phyloP scores from a whole-genome alignment of 2,329 filamentous ascomycete genomes.

The Fusarium sp. region DNA sequence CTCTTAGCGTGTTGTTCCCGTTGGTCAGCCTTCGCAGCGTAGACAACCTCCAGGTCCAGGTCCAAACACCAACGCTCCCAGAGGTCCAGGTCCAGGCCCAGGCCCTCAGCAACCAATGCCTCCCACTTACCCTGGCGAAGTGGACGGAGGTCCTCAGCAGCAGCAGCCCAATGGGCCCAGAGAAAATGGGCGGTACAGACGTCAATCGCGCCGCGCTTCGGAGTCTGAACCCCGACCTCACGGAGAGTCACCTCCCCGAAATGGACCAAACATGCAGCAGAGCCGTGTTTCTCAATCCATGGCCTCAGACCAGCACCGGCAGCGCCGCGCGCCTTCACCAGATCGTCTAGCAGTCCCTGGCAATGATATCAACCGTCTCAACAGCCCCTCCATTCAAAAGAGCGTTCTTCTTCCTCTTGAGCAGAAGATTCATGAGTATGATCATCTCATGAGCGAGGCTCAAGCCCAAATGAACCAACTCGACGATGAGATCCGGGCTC shows the following conservation, averaged over 20 bases:
- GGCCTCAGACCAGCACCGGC: conserved; percentile 26
- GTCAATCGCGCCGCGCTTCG: conserved; percentile 37
- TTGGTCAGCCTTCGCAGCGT: conserved; percentile 36
- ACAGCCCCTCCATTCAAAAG: conserved; percentile 54
- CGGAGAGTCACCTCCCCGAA: conserved; percentile 19
- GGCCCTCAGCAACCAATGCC: conserved; percentile 25
- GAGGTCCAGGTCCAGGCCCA: background rate
- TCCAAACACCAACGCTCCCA: conserved; percentile 7
- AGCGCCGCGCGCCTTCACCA: conserved; percentile 31
- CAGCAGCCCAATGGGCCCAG: conserved; percentile 24
- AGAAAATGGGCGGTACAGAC: conserved; percentile 36
- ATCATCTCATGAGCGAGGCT: conserved; percentile 52
- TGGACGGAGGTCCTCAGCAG: conserved; percentile 32
- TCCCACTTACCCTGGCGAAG: conserved; percentile 30
- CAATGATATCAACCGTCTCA: conserved; percentile 51
- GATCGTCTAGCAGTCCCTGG: conserved; percentile 28
- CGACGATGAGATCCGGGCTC: conserved; percentile 53
- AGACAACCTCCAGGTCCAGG: conserved; percentile 24
- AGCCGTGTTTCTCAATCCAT: conserved; percentile 27
- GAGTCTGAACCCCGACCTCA: conserved; percentile 27
- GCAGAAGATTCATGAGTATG: conserved; percentile 56
- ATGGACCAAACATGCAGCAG: conserved; percentile 27
- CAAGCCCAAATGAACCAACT: conserved; percentile 53
- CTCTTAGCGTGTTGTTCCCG: conserved; percentile 40
- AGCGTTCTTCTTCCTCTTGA: conserved; percentile 57